Percentiles rank a stretch among this genome's conserved stretches.
These are phyloP conservation scores for Plantago coronopus DNA, from an alignment of 305 asterid species.

Conservation along the genomic window DNA sequence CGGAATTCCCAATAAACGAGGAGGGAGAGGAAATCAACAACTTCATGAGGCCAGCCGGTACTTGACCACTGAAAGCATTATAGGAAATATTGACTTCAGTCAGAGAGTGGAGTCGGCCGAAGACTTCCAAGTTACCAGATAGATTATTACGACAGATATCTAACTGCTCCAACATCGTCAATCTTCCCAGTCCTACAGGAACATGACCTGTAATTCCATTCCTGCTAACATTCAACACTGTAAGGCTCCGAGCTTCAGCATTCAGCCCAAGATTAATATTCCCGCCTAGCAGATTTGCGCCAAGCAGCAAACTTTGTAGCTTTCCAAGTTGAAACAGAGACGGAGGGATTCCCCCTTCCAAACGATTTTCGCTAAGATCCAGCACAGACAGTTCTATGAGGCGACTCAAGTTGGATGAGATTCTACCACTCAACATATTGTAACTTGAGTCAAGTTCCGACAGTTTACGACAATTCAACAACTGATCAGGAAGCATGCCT, in stretches of 20 bases:
- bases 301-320: slow-evolving; percentile 61
- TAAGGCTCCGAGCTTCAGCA: slow-evolving; percentile 39
- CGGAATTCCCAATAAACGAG: slow-evolving; percentile 54
- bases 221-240: slow-evolving; percentile 62
- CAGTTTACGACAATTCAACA: slow-evolving; percentile 51
- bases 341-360: slow-evolving; percentile 54
- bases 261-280: slow-evolving; percentile 42
- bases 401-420: slow-evolving; percentile 49
- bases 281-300: slow-evolving; percentile 67
- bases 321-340: slow-evolving; percentile 51
- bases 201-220: slow-evolving; percentile 51
- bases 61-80: slow-evolving; percentile 62
- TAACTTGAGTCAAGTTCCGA: slow-evolving; percentile 49
- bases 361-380: slow-evolving; percentile 55
- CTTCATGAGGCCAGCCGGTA: slow-evolving; percentile 42
- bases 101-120: slow-evolving; percentile 48
- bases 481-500: slow-evolving; percentile 46
- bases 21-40: slow-evolving; percentile 46
- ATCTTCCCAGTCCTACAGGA: slow-evolving; percentile 54
- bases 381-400: slow-evolving; percentile 47
- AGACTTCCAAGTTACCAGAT: slow-evolving; percentile 52
- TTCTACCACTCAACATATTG: slow-evolving; percentile 62
- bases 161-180: slow-evolving; percentile 56
- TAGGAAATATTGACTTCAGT: slow-evolving; percentile 50
- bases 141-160: slow-evolving; percentile 65